Percentiles rank a stretch among this genome's conserved stretches.
These are phyloP conservation scores for Atractiella rhizophila DNA, from an alignment of 768 basidiomycete species.

Conservation along the genomic window DNA sequence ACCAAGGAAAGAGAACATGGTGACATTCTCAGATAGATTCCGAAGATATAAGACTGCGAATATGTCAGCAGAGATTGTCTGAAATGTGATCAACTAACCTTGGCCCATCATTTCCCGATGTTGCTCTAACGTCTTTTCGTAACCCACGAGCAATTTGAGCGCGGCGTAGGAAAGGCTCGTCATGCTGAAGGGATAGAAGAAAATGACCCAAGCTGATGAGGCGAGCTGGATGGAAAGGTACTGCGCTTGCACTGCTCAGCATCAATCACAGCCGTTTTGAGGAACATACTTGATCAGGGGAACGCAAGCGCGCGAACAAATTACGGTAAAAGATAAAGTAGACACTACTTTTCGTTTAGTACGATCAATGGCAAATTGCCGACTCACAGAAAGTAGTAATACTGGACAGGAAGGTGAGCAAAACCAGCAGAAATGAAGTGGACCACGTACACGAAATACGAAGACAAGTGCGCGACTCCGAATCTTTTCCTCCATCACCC, in stretches of 20 bases:
- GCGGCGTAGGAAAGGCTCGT: slow-evolving; percentile 20
- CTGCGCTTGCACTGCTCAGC: slow-evolving; percentile 6
- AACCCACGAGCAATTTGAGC: slow-evolving; percentile 20
- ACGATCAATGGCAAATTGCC: slow-evolving; percentile 16
- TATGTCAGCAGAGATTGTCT: background rate
- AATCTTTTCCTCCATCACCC: slow-evolving; percentile 23
- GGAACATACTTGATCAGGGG: slow-evolving; percentile 23
- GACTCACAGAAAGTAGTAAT: slow-evolving; percentile 18
- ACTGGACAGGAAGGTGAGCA: background rate
- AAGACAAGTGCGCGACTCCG: slow-evolving; percentile 23
- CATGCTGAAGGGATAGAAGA: slow-evolving; percentile 25
- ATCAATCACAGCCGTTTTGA: too few relatives aligned
- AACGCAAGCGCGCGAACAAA: slow-evolving; percentile 23
- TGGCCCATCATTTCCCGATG: slow-evolving; percentile 21
- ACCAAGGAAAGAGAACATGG: slow-evolving; percentile 18
- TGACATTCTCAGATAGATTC: slow-evolving; percentile 25
- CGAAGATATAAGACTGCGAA: slow-evolving; percentile 21
- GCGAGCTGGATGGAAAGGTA: slow-evolving; percentile 22
- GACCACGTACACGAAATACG: slow-evolving; percentile 20
- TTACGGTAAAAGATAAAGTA: slow-evolving; percentile 11
- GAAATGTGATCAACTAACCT: slow-evolving; percentile 2
- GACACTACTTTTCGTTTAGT: background rate
- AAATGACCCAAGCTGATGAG: slow-evolving; percentile 21
- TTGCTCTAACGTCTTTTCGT: slow-evolving; percentile 22
- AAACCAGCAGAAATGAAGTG: background rate